phyloP scores from a whole-genome alignment of 306 rosid genomes.

The Prunus campanulata region DNA sequence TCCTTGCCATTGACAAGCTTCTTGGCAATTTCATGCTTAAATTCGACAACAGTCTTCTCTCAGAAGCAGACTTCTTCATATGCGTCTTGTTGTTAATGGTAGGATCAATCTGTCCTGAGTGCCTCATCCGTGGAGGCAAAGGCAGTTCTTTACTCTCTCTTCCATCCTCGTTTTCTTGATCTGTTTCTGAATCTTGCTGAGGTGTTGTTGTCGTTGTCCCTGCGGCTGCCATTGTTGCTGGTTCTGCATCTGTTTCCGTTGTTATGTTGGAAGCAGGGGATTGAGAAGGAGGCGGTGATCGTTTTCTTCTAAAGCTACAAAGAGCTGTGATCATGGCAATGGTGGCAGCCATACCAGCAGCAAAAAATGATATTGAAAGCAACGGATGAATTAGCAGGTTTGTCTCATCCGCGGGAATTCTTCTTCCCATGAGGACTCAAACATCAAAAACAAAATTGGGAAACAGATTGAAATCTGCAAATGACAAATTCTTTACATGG shows the following conservation, averaged over 20 bases:
- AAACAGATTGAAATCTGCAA: constrained; percentile 3
- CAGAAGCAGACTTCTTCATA: constrained; percentile 46
- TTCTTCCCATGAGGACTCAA: constrained; percentile 63
- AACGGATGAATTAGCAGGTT: constrained; percentile 36
- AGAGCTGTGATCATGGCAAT: constrained; percentile 53
- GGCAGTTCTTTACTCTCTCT: constrained; percentile 43
- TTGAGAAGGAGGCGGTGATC: neutral
- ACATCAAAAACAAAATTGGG: constrained; percentile 14
- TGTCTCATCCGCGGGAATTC: constrained; percentile 37
- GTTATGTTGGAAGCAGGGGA: constrained; percentile 10
- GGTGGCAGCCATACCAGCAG: constrained; percentile 44
- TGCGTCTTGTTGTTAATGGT: neutral
- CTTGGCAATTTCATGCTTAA: constrained; percentile 55
- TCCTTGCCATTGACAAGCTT: constrained; percentile 45
- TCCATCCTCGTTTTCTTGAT: neutral
- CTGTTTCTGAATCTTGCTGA: constrained; percentile 2
- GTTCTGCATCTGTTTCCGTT: constrained; percentile 1
- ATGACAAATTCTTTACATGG: constrained; percentile 1
- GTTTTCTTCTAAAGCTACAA: constrained; percentile 40
- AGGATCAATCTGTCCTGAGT: neutral
- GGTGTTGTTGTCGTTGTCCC: neutral
- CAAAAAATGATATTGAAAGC: constrained; percentile 42
- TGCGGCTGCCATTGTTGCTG: neutral
- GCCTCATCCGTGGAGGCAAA: constrained; percentile 56
- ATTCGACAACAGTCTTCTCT: constrained; percentile 31